phyloP scores from a whole-genome alignment of 768 basidiomycete genomes.

The Crucibulum laeve region DNA sequence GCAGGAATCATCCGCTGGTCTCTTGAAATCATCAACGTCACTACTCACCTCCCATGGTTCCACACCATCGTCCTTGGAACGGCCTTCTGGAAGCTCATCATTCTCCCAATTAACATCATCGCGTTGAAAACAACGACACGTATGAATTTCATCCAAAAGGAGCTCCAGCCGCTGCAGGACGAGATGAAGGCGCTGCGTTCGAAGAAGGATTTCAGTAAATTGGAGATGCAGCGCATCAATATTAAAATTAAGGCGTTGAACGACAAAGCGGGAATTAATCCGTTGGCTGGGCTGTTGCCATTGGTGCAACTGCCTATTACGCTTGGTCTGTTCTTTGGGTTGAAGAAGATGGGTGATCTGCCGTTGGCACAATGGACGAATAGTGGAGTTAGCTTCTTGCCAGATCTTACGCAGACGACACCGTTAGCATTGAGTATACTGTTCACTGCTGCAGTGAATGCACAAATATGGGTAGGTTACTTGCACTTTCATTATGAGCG shows the following conservation, averaged over 20 bases:
- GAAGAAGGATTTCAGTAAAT: constrained; percentile 26
- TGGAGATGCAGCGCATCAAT: constrained; percentile 51
- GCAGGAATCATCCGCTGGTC: constrained; percentile 59
- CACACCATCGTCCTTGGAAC: constrained; percentile 71
- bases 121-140: constrained; percentile 54
- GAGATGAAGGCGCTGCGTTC: constrained; percentile 36
- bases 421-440: neutral
- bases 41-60: constrained; percentile 77
- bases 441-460: neutral
- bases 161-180: constrained; percentile 43
- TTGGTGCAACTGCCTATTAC: constrained; percentile 74
- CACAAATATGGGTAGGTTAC: too few species aligned
- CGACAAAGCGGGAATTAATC: constrained; percentile 60
- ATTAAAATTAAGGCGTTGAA: constrained; percentile 54
- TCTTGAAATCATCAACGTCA: constrained; percentile 66
- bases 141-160: constrained; percentile 54
- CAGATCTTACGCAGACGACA: neutral
- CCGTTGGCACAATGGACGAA: neutral
- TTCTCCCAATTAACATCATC: constrained; percentile 58
- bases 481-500: too few species aligned
- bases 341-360: constrained; percentile 60
- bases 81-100: constrained; percentile 51
- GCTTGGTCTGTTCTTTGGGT: constrained; percentile 78
- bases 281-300: constrained; percentile 41
- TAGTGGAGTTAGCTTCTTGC: neutral